Evolutionary conservation across 2,329 filamentous ascomycete species (phyloP), one percentile per base, ranked within the genome.

Genomic region (Fusarium sarcochroum): DNA sequence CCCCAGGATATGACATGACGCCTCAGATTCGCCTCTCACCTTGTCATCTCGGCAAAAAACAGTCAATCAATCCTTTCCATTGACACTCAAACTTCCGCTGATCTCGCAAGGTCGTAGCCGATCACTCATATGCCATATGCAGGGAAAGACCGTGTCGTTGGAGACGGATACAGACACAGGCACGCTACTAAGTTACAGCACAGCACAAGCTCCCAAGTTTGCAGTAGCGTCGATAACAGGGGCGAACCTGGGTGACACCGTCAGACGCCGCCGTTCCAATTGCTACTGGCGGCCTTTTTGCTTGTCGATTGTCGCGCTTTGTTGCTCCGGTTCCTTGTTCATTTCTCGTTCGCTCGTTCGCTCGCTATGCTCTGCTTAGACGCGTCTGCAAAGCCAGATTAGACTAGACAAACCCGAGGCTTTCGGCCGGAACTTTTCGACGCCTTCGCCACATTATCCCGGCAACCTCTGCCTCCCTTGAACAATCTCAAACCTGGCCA

Each of bases 351-450:
- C 52, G 27, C 27, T 30, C 27, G 27, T 30, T 30, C 27, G 27
- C 10, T 30, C 27, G 27, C 27, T 30, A 30, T 30, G 10, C 27
- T 13, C 3, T 40, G 38, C 45, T 57, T 61, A 45, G 45, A 56
- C 46, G 52, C 52, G 52, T 40, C 45, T 32, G 20, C n/a, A 57
- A 50, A 52, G 38, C 34, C 34, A 53, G 52, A 63, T 58, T 63
- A 59, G 53, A 67, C 44, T 64, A 58, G 47, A 57, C 45, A 58
- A 52, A 25, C 53, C 67, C 63, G 50, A 70, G 52, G 63, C 53
- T 70, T 70, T 70, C 58, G 67, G 67, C 68, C 67, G 63, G 67
- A 70, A 66, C 63, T 63, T 68, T 53, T 63, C 45, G 66, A 63
- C 53, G 42, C 40, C 52, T 50, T 70, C 49, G 61, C 66, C 61